These are phyloP conservation scores for Smittium mucronatum DNA, from an alignment of 371 early-diverging fungal genomes.

Conservation along the genomic window DNA sequence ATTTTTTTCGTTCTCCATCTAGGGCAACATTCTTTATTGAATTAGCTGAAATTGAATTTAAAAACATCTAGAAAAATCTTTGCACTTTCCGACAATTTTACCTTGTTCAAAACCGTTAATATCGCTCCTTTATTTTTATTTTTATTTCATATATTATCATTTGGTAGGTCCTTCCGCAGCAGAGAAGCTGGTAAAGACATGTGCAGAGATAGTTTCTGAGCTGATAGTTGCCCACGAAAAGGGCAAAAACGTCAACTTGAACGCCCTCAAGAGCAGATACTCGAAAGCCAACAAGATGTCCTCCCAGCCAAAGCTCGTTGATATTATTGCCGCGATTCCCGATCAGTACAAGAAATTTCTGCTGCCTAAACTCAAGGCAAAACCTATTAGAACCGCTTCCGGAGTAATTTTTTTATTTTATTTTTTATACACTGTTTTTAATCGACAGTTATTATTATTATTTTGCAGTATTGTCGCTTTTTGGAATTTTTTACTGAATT, in stretches of 20 bases:
- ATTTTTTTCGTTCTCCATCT: too few relatives aligned
- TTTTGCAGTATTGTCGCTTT: too few relatives aligned
- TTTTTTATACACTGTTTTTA: too few relatives aligned
- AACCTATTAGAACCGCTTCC: conserved; percentile 97
- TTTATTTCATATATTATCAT: not conserved
- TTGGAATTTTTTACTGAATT: not conserved
- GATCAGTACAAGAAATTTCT: conserved; percentile 78
- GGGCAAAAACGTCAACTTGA: conserved; percentile 75
- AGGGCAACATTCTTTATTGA: too few relatives aligned
- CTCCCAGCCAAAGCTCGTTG: conserved; percentile 92
- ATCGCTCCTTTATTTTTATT: too few relatives aligned
- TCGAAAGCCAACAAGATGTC: conserved; percentile 65
- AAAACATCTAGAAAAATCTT: too few relatives aligned
- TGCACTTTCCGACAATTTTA: too few relatives aligned
- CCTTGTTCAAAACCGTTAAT: too few relatives aligned
- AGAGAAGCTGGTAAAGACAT: conserved; percentile 69
- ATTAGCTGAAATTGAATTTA: too few relatives aligned
- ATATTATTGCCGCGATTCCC: conserved; percentile 98
- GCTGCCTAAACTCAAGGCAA: conserved; percentile 84
- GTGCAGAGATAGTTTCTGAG: conserved; percentile 82
- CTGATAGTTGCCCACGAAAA: conserved; percentile 55
- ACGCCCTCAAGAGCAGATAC: conserved; percentile 63
- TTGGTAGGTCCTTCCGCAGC: conserved; percentile 17
- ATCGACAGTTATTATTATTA: not conserved
- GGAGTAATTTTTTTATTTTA: conserved; percentile 52